Base-by-base conservation (phyloP, 1,284 basidiomycete genomes). In the Gastroboletus turbinatus region DNA sequence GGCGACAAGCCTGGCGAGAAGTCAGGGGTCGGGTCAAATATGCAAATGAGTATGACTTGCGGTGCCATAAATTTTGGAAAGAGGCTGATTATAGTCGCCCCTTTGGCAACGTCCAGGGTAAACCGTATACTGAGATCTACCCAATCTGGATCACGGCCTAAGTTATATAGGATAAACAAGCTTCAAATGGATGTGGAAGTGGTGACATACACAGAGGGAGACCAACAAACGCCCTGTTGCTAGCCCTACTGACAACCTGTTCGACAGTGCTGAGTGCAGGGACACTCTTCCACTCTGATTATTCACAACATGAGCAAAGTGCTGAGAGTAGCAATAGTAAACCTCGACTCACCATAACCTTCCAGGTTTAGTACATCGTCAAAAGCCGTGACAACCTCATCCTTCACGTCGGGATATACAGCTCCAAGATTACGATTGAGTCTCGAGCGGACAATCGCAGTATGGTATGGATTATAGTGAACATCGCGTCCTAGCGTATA, bases 121-220 rank as follows among this genome's bases (percentile, higher is more conserved):
- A 71, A 75, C 2, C 65, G 45, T 8, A 74, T 68, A 50, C 67
- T 74, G 11, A 78, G 61, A 14, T 67, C 58, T 21, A 65, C 56
- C 57, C 69, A 79, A 11, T 75, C 76, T 5, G 60, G 62, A 46
- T 78, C 57, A 21, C 76, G 67, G 60, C 79, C 79, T 80, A 48
- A 2, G 4, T 8, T 11, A 7, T 3, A 27, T n/a, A 19, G 3
- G 1, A 32, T 42, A 38, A 46, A 23, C 16, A 25, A 8, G 32
- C 30, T 29, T 19, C 36, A 36, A 50, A 45, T 27, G 19, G 46
- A 39, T 4, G n/a, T n/a, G 21, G 8, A 23, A 10, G 25, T 25
- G 29, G 4, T 43, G n/a, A 57, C 70, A 3, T 53, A 76, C 76
- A 78, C 11, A 75, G 50, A 21, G 76, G 75, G 17, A 73, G 63